Conservation (phyloP, 106 monocot genomes). For the Allium cepa region DNA sequence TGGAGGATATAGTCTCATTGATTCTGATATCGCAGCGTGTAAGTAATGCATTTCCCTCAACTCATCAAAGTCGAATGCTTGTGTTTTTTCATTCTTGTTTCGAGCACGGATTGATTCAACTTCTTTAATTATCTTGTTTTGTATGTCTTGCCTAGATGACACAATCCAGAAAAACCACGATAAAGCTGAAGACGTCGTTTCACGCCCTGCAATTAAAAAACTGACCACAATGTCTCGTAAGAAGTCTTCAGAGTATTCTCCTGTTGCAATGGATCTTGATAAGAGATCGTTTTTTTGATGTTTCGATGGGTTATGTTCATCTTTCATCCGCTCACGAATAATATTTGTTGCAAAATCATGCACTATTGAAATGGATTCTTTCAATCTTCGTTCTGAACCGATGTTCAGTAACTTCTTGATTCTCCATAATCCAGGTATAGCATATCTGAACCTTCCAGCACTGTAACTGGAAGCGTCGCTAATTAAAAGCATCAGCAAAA, state of each 20-base stretch:
- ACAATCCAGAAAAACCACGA: conserved; percentile 50
- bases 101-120: conserved; percentile 1
- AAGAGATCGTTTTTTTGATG: not conserved
- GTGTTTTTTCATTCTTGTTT: not conserved
- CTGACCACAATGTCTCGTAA: conserved; percentile 30
- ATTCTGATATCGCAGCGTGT: conserved; percentile 34
- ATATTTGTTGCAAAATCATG: conserved; percentile 18
- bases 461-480: conserved; percentile 10
- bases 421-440: conserved; percentile 15
- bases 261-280: not conserved
- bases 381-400: conserved; percentile 17
- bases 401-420: conserved; percentile 19
- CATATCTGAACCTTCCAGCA: conserved; percentile 33
- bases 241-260: not conserved
- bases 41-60: conserved; percentile 44
- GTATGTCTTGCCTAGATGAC: conserved; percentile 17
- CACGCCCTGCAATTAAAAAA: conserved; percentile 39
- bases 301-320: not conserved
- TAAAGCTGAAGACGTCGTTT: conserved; percentile 37
- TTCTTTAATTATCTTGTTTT: conserved; percentile 31
- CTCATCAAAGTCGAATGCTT: conserved; percentile 32
- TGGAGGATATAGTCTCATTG: conserved; percentile 40
- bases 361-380: conserved; percentile 18
- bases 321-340: conserved; percentile 7
- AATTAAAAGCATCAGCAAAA: conserved; percentile 19